These are phyloP conservation scores for Nepenthes mirabilis DNA, from an alignment of 148 eudicot genomes.

Conservation along the genomic window DNA sequence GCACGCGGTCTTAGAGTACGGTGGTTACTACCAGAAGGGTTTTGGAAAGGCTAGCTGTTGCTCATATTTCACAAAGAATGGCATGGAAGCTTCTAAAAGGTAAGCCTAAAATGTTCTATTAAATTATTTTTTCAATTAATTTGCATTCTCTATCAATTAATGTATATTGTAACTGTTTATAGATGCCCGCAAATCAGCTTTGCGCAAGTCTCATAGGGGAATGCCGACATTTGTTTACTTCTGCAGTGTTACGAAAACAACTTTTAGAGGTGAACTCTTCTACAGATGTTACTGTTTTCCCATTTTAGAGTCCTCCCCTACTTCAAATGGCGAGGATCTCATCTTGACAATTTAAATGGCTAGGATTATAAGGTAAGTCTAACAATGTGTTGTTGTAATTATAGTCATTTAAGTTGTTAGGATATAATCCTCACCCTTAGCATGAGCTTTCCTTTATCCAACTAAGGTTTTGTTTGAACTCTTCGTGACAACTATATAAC, in stretches of 20 bases:
- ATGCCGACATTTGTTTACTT: constrained; percentile 52
- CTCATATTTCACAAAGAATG: constrained; percentile 65
- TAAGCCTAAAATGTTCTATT: constrained; percentile 5
- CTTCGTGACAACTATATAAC: neutral
- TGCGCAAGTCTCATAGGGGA: constrained; percentile 71
- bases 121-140: neutral
- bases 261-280: constrained; percentile 50
- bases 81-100: constrained; percentile 99
- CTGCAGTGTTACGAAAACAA: constrained; percentile 49
- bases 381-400: no score
- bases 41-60: constrained; percentile 73
- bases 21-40: constrained; percentile 80
- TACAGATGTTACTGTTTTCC: no score
- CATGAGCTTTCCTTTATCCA: no score
- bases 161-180: constrained; percentile 5
- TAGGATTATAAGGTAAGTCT: no score
- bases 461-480: no score
- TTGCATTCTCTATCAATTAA: constrained; percentile 1
- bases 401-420: no score
- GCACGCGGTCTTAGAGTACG: constrained; percentile 35
- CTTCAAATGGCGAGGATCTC: no score
- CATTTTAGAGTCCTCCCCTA: no score
- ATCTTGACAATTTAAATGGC: no score
- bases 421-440: no score
- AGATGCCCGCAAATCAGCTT: constrained; percentile 88